Evolutionary conservation across 805 yeast species (phyloP).

Genomic region (Candida broadrunensis): DNA sequence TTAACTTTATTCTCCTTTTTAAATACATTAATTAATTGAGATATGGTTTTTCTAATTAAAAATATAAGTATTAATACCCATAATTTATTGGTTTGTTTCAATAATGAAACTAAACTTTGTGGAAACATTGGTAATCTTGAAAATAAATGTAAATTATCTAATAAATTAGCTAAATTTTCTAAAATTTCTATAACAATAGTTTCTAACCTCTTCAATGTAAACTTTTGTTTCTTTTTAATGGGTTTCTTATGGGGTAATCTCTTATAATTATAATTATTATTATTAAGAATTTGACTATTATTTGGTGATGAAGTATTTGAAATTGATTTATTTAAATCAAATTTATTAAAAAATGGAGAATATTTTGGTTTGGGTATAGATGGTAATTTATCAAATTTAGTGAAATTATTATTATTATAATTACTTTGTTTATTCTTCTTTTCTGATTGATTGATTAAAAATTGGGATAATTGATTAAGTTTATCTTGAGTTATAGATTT

Average conservation of each 20-base stretch:
- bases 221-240: constrained; percentile 7
- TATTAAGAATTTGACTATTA: not conserved
- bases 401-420: not conserved
- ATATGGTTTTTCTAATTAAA: constrained; percentile 38
- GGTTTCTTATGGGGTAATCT: not conserved
- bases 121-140: constrained; percentile 45
- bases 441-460: constrained; percentile 16
- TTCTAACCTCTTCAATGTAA: constrained; percentile 32
- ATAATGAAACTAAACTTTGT: constrained; percentile 20
- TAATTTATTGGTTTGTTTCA: constrained; percentile 41
- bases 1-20: constrained; percentile 36
- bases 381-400: constrained; percentile 10
- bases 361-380: constrained; percentile 27
- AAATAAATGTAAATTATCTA: constrained; percentile 41
- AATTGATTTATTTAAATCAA: constrained; percentile 16
- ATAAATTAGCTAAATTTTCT: constrained; percentile 35
- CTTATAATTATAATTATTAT: not conserved
- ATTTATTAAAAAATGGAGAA: constrained; percentile 33
- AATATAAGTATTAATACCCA: constrained; percentile 42
- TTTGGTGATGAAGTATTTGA: not conserved
- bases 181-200: constrained; percentile 22
- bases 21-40: constrained; percentile 40
- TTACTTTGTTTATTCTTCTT: constrained; percentile 1
- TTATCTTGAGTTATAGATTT: constrained; percentile 35
- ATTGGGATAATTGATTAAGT: constrained; percentile 25